Evolutionary conservation across 2,329 filamentous ascomycete species (phyloP).

Genomic region (Rhytidhysteron rufulum): DNA sequence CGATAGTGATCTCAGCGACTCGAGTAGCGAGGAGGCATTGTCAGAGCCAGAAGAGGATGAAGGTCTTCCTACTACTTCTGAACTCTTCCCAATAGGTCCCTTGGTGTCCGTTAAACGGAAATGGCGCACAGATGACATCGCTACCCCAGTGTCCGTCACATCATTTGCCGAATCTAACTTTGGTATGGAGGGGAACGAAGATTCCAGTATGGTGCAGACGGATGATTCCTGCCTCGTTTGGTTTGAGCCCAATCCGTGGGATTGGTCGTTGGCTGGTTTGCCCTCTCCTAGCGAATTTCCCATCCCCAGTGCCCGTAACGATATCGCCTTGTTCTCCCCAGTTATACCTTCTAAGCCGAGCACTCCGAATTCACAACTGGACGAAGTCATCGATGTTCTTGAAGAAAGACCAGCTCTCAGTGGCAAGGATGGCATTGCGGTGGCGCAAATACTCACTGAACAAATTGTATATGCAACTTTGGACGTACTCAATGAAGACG

Average conservation of each 20-base stretch:
- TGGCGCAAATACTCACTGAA: constrained; percentile 69
- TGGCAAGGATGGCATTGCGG: constrained; percentile 61
- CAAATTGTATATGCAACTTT: constrained; percentile 58
- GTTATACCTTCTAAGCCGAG: constrained; percentile 21
- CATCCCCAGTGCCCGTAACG: constrained; percentile 18
- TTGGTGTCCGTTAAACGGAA: constrained; percentile 28
- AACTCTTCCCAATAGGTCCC: constrained; percentile 15
- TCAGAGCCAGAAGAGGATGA: constrained; percentile 19
- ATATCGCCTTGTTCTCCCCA: constrained; percentile 24
- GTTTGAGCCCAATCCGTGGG: constrained; percentile 32
- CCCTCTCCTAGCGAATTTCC: constrained; percentile 22
- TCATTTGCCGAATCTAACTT: constrained; percentile 30
- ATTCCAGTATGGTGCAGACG: constrained; percentile 6
- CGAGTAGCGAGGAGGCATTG: constrained; percentile 21
- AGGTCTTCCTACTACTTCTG: constrained; percentile 11
- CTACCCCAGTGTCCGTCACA: constrained; percentile 31
- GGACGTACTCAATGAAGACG: constrained; percentile 26
- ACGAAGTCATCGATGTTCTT: constrained; percentile 15
- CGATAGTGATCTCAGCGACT: constrained; percentile 24
- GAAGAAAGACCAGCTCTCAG: constrained; percentile 25
- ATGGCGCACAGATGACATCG: constrained; percentile 30
- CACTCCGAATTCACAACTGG: constrained; percentile 31
- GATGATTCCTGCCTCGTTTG: constrained; percentile 22
- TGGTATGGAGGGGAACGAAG: constrained; percentile 23
- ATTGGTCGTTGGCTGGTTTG: constrained; percentile 34